A percentile compares a stretch with the other conserved stretches of the same genome.
Conservation (phyloP, 352 stramenopile species). For the Phytophthora melonis region DNA sequence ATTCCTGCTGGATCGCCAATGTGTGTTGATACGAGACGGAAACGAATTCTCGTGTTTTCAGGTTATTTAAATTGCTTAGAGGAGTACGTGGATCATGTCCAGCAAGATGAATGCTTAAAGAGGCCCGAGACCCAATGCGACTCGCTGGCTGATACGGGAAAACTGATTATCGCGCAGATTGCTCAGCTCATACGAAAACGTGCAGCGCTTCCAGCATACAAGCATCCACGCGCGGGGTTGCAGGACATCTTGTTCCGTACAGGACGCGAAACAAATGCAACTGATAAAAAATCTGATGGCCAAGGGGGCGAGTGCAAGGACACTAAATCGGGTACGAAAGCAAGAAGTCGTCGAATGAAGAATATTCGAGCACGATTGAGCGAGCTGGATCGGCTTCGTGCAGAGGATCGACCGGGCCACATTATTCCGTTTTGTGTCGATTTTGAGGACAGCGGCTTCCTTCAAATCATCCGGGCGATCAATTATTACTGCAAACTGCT, state of each 20-base stretch:
- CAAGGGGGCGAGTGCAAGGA: conserved; percentile 16
- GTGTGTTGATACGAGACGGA: conserved; percentile 54
- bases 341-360: conserved; percentile 60
- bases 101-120: conserved; percentile 5
- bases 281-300: conserved; percentile 18
- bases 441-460: conserved; percentile 57
- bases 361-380: conserved; percentile 65
- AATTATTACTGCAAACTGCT: conserved; percentile 31
- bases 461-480: conserved; percentile 45
- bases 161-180: conserved; percentile 45
- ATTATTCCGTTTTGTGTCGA: conserved; percentile 73
- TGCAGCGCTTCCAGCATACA: conserved; percentile 55
- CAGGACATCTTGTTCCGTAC: conserved; percentile 61
- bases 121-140: not conserved
- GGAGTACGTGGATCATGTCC: conserved; percentile 54
- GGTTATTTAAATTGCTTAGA: conserved; percentile 77
- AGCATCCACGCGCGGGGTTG: conserved; percentile 51
- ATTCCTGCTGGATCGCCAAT: conserved; percentile 72
- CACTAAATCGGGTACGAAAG: conserved; percentile 35
- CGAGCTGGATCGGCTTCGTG: conserved; percentile 44
- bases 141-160: conserved; percentile 40
- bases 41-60: conserved; percentile 74
- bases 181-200: conserved; percentile 45
- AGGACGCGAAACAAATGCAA: conserved; percentile 34
- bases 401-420: conserved; percentile 58